phyloP scores from a whole-genome alignment of 2,329 filamentous ascomycete genomes.

The Emericellopsis cladophorae region DNA sequence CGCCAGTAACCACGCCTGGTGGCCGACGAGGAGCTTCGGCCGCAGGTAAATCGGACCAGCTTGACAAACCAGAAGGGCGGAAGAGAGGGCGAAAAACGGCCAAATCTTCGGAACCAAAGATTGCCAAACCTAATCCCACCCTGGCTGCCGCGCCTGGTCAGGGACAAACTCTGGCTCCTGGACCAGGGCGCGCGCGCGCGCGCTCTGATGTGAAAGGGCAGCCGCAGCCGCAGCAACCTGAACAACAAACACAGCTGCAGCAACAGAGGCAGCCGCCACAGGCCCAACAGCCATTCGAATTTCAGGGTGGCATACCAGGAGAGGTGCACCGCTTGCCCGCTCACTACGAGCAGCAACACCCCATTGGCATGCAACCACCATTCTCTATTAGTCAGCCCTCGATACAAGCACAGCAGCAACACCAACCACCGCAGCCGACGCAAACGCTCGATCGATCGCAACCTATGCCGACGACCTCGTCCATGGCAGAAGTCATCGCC shows the following conservation, averaged over 20 bases:
- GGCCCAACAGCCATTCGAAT: conserved; percentile 16
- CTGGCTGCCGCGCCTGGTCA: conserved; percentile 32
- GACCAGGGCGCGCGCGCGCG: conserved; percentile 27
- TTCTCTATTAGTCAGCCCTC: conserved; percentile 13
- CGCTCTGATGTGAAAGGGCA: conserved; percentile 14
- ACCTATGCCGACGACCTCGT: conserved; percentile 18
- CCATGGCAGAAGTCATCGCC: conserved; percentile 40
- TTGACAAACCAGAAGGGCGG: conserved; percentile 31
- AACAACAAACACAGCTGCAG: too few relatives aligned
- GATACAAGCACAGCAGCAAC: neutral
- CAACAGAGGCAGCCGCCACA: too few relatives aligned
- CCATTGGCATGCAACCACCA: conserved; percentile 26
- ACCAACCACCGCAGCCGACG: conserved; percentile 9
- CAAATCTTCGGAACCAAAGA: conserved; percentile 26
- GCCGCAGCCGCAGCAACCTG: too few relatives aligned
- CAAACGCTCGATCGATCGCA: conserved; percentile 21
- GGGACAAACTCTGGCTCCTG: conserved; percentile 25
- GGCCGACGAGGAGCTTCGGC: conserved; percentile 30
- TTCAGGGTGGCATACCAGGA: conserved; percentile 20
- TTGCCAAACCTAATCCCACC: conserved; percentile 24
- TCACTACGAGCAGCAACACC: conserved; percentile 25
- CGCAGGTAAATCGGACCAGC: conserved; percentile 25
- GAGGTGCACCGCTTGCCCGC: conserved; percentile 26
- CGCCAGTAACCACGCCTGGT: conserved; percentile 43
- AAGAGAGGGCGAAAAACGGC: conserved; percentile 26